Percentiles rank a stretch among this genome's conserved stretches.
Evolutionary conservation across 805 yeast genomes (phyloP).

Genomic region (Saccharomycopsis oosterbeekiorum): DNA sequence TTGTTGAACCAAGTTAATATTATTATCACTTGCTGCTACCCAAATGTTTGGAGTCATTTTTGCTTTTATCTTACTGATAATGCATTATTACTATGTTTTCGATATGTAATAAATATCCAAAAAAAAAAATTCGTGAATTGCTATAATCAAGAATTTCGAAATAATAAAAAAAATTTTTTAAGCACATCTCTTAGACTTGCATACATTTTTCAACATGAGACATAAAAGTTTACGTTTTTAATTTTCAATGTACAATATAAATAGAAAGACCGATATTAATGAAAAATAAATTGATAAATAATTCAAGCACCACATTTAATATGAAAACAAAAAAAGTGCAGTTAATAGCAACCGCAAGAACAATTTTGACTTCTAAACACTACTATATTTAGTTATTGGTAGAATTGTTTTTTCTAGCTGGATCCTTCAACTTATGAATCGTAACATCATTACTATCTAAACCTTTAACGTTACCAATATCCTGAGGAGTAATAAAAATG

Average conservation of each 20-base stretch:
- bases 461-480: conserved; percentile 54
- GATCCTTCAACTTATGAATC: conserved; percentile 43
- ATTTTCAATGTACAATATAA: no score
- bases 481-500: conserved; percentile 90
- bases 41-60: conserved; percentile 53
- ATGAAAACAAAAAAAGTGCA: no score
- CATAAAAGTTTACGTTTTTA: no score
- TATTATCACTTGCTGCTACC: conserved; percentile 91
- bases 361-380: neutral
- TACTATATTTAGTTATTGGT: neutral
- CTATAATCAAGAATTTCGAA: no score
- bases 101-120: no score
- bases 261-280: no score
- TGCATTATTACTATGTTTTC: no score
- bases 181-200: no score
- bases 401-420: conserved; percentile 20
- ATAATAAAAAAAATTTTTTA: no score
- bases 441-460: conserved; percentile 54
- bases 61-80: neutral
- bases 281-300: no score
- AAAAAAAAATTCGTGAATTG: no score
- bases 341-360: neutral
- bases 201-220: no score
- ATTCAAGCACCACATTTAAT: neutral
- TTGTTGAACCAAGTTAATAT: conserved; percentile 45